Base-by-base conservation (phyloP, 1,139 yeast genomes). In the Maudiozyma humilis region DNA sequence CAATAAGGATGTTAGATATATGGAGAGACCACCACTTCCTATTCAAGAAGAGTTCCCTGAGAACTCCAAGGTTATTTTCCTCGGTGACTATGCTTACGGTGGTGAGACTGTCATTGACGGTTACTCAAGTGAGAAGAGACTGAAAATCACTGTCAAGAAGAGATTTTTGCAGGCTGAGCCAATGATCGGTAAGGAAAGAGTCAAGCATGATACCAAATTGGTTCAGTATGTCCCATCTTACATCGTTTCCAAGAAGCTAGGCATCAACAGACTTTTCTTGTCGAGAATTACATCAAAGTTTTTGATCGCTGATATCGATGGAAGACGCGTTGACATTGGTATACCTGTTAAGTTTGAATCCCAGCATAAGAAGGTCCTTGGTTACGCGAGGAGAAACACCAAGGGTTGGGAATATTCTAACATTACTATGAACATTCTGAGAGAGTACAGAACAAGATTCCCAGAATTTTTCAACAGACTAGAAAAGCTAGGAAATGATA, bases 11-110 rank as follows among this genome's bases (percentile, higher is more conserved):
- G 71, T 69, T 49, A 75, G 99, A 59, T 87, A 70, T 59, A 66
- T 69, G 32, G 87, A 87, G 54, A 78, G 80, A 52, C 78, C 82
- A 1, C 88, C 97, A 3, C 60, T 78, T 42, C 88, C 96, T 10
- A 71, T 91, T 47, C 80, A 78, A 7, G 78, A 83, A 52, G 97
- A 91, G 61, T 91, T 75, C 64, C 96, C 97, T 19, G 47, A 74
- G 5, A 80, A 75, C 16, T 73, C 85, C 0, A 77, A 78, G 45
- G 91, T 81, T 33, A 76, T 89, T n/a, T 86, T 86, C 60, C 70
- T 91, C 49, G 95, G 97, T 34, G 88, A 83, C 33, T 79, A 79
- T 65, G 94, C 89, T 2, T 91, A 86, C 60, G 98, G 98, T 41
- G 75, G 87, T 23, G 83, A 94, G 42, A 89, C 93, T 13, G 72